phyloP scores from a whole-genome alignment of 2,329 filamentous ascomycete species.

The Fusarium nygamai region DNA sequence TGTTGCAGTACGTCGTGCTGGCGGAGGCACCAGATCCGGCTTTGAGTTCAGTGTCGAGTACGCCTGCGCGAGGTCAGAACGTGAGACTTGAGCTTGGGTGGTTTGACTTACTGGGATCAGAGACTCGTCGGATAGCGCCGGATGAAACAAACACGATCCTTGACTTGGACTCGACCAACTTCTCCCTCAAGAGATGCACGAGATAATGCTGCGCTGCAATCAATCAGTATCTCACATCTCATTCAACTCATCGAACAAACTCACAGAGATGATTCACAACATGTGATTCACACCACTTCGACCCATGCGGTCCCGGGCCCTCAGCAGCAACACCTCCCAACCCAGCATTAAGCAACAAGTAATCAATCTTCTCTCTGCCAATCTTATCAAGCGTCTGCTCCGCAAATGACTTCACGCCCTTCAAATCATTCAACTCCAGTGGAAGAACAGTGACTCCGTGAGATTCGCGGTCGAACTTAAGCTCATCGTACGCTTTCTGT shows the following conservation, averaged over 20 bases:
- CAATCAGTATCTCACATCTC: constrained; percentile 8
- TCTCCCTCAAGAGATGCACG: constrained; percentile 58
- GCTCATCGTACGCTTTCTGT: constrained; percentile 53
- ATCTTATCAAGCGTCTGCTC: no score
- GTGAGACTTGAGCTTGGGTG: rapidly evolving
- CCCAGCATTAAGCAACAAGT: no score
- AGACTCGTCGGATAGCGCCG: constrained; percentile 55
- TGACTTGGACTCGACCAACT: constrained; percentile 56
- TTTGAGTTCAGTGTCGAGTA: constrained; percentile 52
- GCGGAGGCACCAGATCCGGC: constrained; percentile 49
- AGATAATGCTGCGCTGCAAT: constrained; percentile 63
- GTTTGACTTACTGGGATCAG: constrained; percentile 48
- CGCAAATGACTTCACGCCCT: constrained; percentile 48
- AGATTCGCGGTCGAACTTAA: constrained; percentile 53
- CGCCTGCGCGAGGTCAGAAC: constrained; percentile 40
- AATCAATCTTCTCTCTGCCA: no score
- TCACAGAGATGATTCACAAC: constrained; percentile 64
- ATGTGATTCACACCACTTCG: constrained; percentile 60
- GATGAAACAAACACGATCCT: constrained; percentile 63
- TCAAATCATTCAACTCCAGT: constrained; percentile 58
- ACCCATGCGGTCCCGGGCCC: constrained; percentile 48
- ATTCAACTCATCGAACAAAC: constrained; percentile 3
- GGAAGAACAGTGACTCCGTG: constrained; percentile 58
- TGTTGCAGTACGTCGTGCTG: constrained; percentile 51
- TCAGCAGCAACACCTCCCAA: no score